These are phyloP conservation scores for Laguncularia racemosa DNA, from an alignment of 345 rosid species.

Conservation along the genomic window DNA sequence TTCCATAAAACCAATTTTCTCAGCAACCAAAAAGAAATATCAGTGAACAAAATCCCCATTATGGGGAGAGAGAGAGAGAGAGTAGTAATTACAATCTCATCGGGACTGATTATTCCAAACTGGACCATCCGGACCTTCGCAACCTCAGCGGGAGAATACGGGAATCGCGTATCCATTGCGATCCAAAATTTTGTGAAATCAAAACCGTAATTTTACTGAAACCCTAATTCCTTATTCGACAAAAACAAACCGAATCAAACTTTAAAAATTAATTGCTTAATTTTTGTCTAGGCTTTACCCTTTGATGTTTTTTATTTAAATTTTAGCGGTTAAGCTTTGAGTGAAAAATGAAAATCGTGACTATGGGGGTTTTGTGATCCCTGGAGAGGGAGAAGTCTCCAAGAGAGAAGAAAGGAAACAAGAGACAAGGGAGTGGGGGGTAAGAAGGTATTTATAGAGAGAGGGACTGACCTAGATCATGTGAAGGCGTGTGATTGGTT, in stretches of 20 bases:
- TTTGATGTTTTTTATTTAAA: neutral
- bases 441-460: constrained; percentile 8
- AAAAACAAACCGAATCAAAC: neutral
- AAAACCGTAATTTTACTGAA: neutral
- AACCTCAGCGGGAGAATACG: constrained; percentile 91
- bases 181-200: neutral
- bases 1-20: neutral
- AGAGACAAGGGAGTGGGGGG: accelerated
- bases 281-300: neutral
- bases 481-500: constrained; percentile 64
- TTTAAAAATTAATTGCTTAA: neutral
- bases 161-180: constrained; percentile 55
- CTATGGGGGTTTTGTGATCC: neutral
- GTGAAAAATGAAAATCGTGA: no score
- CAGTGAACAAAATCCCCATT: neutral
- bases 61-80: constrained; percentile 3
- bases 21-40: constrained; percentile 7
- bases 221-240: neutral
- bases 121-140: constrained; percentile 86
- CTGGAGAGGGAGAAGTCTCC: neutral
- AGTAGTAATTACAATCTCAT: constrained; percentile 66
- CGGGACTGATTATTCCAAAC: constrained; percentile 94
- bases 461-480: neutral
- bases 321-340: constrained; percentile 4
- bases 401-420: neutral